Conservation (phyloP, 345 rosid genomes). For the Boechera retrofracta region DNA sequence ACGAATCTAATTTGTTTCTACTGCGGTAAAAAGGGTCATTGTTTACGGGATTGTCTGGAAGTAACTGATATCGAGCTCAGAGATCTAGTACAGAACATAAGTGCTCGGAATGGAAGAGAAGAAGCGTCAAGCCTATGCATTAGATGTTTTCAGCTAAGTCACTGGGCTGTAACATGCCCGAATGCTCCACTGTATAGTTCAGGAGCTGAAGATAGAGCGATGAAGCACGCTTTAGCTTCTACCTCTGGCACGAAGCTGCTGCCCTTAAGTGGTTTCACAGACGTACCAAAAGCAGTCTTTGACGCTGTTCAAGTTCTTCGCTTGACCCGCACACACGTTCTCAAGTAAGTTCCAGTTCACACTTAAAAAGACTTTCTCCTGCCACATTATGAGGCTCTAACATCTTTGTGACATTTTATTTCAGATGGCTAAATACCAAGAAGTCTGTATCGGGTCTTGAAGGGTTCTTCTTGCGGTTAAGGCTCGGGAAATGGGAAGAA, state of each 20-base stretch:
- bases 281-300: conserved; percentile 58
- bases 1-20: conserved; percentile 57
- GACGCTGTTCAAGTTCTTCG: conserved; percentile 66
- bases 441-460: conserved; percentile 58
- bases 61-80: conserved; percentile 67
- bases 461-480: conserved; percentile 82
- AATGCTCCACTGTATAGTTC: conserved; percentile 43
- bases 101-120: conserved; percentile 48
- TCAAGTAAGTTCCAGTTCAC: conserved; percentile 57
- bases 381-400: background rate
- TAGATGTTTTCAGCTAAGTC: conserved; percentile 71
- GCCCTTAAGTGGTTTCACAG: conserved; percentile 40
- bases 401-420: background rate
- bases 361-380: background rate
- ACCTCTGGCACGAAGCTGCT: conserved; percentile 47
- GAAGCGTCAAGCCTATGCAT: conserved; percentile 58
- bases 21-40: conserved; percentile 75
- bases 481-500: conserved; percentile 80
- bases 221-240: conserved; percentile 42
- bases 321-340: conserved; percentile 68
- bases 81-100: conserved; percentile 54
- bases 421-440: conserved; percentile 67
- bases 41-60: conserved; percentile 64
- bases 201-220: conserved; percentile 43
- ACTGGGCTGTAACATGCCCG: conserved; percentile 85